Conservation (phyloP, 306 rosid genomes). For the cucumber (Cucumis sativus) region DNA sequence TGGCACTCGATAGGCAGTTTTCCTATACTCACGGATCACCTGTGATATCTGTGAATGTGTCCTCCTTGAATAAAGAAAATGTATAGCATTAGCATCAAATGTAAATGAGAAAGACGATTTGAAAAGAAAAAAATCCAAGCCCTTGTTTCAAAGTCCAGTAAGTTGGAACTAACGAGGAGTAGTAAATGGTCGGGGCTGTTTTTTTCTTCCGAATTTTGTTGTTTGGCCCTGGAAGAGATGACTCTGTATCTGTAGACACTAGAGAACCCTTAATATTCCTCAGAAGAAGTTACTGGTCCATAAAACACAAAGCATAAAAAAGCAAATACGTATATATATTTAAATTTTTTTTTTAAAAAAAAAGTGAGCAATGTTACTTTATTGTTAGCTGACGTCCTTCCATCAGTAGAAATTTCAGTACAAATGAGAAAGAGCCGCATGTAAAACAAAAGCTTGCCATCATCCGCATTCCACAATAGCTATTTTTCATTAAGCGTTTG, state of each 20-base stretch:
- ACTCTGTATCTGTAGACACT: constrained; percentile 27
- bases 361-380: not conserved
- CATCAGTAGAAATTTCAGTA: not conserved
- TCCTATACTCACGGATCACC: constrained; percentile 67
- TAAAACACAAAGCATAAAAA: not conserved
- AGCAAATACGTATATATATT: not conserved
- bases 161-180: constrained; percentile 57
- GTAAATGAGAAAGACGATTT: not conserved
- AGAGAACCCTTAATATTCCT: constrained; percentile 7
- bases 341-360: too few species aligned
- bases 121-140: not conserved
- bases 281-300: not conserved
- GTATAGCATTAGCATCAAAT: not conserved
- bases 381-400: not conserved
- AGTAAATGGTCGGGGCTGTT: constrained; percentile 56
- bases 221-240: constrained; percentile 22
- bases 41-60: constrained; percentile 93
- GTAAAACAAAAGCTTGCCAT: not conserved
- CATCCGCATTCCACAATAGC: not conserved
- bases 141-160: not conserved
- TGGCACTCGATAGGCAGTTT: constrained; percentile 77
- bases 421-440: not conserved
- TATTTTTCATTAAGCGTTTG: not conserved
- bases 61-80: constrained; percentile 45
- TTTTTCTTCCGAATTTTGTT: constrained; percentile 48